phyloP scores from a whole-genome alignment of 148 eudicot species.

The Cornus suecica region DNA sequence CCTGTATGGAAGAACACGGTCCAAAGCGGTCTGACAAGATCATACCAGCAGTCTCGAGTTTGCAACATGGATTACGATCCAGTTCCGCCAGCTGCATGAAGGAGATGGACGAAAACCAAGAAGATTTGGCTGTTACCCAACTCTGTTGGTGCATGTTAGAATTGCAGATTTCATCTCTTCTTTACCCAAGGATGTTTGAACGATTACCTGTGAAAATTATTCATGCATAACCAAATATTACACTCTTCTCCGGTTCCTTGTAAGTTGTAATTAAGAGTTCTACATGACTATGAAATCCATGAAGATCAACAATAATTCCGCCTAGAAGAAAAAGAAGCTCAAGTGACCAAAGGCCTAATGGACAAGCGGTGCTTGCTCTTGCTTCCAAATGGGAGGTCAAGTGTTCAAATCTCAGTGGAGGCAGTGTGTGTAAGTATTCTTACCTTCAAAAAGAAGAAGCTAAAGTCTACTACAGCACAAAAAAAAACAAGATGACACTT shows the following conservation, averaged over 20 bases:
- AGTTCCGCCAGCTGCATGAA: background rate
- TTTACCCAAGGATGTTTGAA: conserved; percentile 66
- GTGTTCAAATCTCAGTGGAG: too few species aligned
- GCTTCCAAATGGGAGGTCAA: too few species aligned
- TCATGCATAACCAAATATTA: background rate
- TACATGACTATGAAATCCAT: background rate
- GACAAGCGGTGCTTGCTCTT: too few species aligned
- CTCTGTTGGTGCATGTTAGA: conserved; percentile 73
- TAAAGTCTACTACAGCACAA: background rate
- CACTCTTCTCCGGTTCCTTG: background rate
- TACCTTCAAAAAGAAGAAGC: background rate
- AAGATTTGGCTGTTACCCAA: conserved; percentile 26
- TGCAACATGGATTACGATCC: background rate
- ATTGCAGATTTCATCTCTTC: conserved; percentile 85
- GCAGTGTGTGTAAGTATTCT: too few species aligned
- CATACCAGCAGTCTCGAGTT: background rate
- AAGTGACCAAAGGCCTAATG: too few species aligned
- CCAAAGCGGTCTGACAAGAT: background rate
- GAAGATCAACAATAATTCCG: background rate
- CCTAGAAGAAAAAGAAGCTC: background rate
- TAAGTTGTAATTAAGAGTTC: background rate
- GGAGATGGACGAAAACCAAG: conserved; percentile 8
- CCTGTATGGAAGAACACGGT: background rate
- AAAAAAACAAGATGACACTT: background rate
- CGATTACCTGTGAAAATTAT: conserved; percentile 58